Conservation (phyloP, 345 rosid species). For the Barbarea vulgaris region DNA sequence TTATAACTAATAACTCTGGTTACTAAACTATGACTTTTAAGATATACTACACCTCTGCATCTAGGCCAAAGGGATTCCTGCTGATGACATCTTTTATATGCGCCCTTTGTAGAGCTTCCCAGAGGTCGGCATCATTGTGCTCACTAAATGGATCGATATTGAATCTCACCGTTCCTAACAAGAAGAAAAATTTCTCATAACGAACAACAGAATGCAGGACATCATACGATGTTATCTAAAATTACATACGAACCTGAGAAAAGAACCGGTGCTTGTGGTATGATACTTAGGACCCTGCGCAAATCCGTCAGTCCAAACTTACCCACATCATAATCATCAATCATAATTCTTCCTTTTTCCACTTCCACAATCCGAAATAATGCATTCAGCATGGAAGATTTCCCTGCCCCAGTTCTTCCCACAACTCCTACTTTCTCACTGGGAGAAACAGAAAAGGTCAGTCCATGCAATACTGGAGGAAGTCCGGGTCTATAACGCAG, state of each 20-base stretch:
- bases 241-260: slow-evolving; percentile 66
- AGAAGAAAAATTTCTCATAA: no score
- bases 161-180: no score
- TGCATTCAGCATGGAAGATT: slow-evolving; percentile 94
- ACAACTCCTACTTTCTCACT: slow-evolving; percentile 89
- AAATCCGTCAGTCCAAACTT: slow-evolving; percentile 77
- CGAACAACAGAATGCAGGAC: slow-evolving; percentile 4
- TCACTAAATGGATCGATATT: slow-evolving; percentile 91
- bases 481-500: slow-evolving; percentile 91
- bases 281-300: slow-evolving; percentile 78
- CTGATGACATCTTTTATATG: slow-evolving; percentile 79
- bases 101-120: slow-evolving; percentile 94
- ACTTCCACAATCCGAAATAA: slow-evolving; percentile 85
- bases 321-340: slow-evolving; percentile 67
- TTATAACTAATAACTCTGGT: neutral
- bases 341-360: slow-evolving; percentile 76
- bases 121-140: slow-evolving; percentile 82
- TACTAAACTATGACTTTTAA: neutral
- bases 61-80: slow-evolving; percentile 67
- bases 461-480: slow-evolving; percentile 83
- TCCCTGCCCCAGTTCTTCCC: slow-evolving; percentile 98
- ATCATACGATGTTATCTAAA: neutral
- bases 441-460: slow-evolving; percentile 62
- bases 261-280: slow-evolving; percentile 94
- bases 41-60: slow-evolving; percentile 61